These are phyloP conservation scores for Paraglomus brasilianum DNA, from an alignment of 192 early-diverging fungal species.

Conservation along the genomic window DNA sequence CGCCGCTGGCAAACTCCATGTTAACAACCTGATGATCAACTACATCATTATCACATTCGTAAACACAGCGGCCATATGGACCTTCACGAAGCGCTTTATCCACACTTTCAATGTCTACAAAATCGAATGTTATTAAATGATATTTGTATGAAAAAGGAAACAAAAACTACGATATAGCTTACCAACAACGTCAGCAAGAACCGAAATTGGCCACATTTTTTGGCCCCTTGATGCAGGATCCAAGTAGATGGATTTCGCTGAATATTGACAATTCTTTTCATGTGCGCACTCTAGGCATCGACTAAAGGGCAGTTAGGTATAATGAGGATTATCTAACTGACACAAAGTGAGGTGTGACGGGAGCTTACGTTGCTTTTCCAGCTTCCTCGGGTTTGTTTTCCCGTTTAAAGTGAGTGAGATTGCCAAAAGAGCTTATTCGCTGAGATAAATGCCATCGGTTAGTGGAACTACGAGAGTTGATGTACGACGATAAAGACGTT, in stretches of 20 bases:
- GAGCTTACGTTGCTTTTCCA: constrained; percentile 42
- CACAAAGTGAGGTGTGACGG: background rate
- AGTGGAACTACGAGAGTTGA: constrained; percentile 33
- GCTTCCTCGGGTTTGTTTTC: constrained; percentile 57
- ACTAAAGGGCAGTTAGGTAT: background rate
- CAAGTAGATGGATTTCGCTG: constrained; percentile 58
- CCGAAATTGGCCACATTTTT: constrained; percentile 55
- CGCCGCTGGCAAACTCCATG: constrained; percentile 35
- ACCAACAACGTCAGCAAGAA: constrained; percentile 45
- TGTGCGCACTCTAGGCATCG: constrained; percentile 55
- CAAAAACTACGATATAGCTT: background rate
- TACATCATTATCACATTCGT: constrained; percentile 70
- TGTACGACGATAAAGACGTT: background rate
- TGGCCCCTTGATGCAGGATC: constrained; percentile 39
- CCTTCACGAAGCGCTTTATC: constrained; percentile 45
- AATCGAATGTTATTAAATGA: constrained; percentile 4
- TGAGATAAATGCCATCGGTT: constrained; percentile 35
- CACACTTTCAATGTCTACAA: constrained; percentile 51
- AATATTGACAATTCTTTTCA: constrained; percentile 59
- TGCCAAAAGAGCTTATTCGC: constrained; percentile 58
- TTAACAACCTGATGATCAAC: constrained; percentile 60
- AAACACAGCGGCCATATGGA: constrained; percentile 67
- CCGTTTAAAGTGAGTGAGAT: constrained; percentile 56
- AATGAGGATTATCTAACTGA: background rate
- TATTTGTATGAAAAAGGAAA: constrained; percentile 10